Percentiles rank a stretch among this genome's conserved stretches.
Evolutionary conservation across 192 early-diverging fungal species (phyloP).

Genomic region (Linnemannia elongata): DNA sequence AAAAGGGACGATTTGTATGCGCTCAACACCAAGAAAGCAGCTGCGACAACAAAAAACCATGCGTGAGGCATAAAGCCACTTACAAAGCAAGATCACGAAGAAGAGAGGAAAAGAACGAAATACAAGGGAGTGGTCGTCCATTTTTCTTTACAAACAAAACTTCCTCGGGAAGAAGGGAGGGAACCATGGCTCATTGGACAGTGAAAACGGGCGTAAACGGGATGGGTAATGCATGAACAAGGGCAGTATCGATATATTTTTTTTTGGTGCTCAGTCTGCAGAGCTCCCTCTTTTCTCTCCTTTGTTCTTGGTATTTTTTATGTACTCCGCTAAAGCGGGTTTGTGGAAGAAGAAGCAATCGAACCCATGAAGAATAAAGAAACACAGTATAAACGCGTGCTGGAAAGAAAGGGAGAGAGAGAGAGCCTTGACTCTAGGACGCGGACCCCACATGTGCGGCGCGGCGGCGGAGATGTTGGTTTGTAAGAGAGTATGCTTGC

Average conservation of each 20-base stretch:
- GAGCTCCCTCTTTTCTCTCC: background rate
- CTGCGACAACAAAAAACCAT: background rate
- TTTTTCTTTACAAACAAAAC: no score
- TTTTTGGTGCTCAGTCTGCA: background rate
- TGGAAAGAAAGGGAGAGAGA: no score
- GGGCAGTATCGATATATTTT: background rate
- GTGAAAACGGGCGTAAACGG: background rate
- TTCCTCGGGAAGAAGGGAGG: no score
- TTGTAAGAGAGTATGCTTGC: no score
- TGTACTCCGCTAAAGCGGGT: slow-evolving; percentile 1
- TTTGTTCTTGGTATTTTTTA: background rate
- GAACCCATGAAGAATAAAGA: background rate
- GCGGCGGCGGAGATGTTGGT: background rate
- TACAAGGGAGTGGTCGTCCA: background rate
- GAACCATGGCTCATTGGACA: no score
- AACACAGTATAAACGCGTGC: background rate
- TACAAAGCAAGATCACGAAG: slow-evolving; percentile 6
- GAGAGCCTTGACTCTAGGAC: background rate
- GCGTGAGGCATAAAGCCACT: background rate
- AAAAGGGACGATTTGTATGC: background rate
- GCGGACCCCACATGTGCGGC: background rate
- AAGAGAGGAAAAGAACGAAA: background rate
- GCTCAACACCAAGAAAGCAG: background rate
- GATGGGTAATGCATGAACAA: background rate
- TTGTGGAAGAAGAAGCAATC: slow-evolving; percentile 4